Evolutionary conservation across 2,329 filamentous ascomycete genomes (phyloP).

Genomic region (Colletotrichum orbiculare): DNA sequence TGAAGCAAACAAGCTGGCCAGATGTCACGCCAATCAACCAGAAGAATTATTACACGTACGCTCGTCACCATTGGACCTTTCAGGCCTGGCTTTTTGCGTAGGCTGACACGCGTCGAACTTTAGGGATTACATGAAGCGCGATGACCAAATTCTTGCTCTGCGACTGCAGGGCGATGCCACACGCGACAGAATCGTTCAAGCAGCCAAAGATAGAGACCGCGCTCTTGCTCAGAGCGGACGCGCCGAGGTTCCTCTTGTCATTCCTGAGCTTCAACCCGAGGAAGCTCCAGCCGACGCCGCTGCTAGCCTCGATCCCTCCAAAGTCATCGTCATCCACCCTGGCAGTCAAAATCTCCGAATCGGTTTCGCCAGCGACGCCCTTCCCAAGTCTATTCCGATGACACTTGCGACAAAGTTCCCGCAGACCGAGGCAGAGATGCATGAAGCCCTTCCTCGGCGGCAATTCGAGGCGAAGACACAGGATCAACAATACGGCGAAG

Average conservation of each 20-base stretch:
- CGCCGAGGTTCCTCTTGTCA: conserved; percentile 70
- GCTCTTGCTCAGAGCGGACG: conserved; percentile 81
- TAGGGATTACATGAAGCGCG: conserved; percentile 97
- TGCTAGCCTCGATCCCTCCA: conserved; percentile 79
- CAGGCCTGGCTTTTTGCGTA: not conserved
- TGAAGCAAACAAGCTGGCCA: conserved; percentile 95
- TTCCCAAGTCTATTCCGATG: conserved; percentile 96
- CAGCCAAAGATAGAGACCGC: conserved; percentile 87
- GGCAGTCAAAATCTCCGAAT: conserved; percentile 96
- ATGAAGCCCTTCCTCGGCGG: conserved; percentile 79
- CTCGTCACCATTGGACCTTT: too few relatives aligned
- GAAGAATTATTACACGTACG: conserved; percentile 98
- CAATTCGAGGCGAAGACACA: conserved; percentile 70
- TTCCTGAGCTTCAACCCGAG: conserved; percentile 69
- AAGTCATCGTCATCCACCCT: conserved; percentile 93
- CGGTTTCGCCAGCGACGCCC: conserved; percentile 92
- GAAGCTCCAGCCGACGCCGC: conserved; percentile 66
- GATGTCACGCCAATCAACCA: conserved; percentile 95
- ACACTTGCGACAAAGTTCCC: conserved; percentile 83
- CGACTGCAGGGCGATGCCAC: conserved; percentile 89
- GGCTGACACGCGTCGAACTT: conserved; percentile 39
- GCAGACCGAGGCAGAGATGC: conserved; percentile 84
- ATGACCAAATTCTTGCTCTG: conserved; percentile 93
- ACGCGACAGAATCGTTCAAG: conserved; percentile 84
- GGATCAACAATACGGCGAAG: conserved; percentile 89